Percentiles rank a stretch among this genome's conserved stretches.
phyloP scores from a whole-genome alignment of 495 filamentous ascomycete species.

The Penicillium odoratum region DNA sequence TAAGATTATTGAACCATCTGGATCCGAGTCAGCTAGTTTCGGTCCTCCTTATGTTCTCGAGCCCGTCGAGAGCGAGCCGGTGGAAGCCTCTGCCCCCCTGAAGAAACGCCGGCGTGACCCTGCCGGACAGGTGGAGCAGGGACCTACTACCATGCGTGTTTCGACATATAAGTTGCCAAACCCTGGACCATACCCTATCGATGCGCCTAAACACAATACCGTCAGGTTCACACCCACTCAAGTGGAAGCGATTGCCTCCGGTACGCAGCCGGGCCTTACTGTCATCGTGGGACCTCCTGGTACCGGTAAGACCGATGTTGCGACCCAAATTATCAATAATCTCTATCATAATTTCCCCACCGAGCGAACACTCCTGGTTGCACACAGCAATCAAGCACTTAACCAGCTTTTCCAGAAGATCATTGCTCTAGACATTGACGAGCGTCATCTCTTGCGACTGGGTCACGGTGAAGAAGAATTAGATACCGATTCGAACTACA shows the following conservation, averaged over 20 bases:
- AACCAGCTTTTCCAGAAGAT: slow-evolving; percentile 99
- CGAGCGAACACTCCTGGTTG: slow-evolving; percentile 89
- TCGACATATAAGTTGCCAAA: slow-evolving; percentile 92
- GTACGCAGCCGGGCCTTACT: slow-evolving; percentile 91
- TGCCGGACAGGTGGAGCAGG: slow-evolving; percentile 59
- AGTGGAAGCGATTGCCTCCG: slow-evolving; percentile 88
- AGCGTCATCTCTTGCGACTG: slow-evolving; percentile 87
- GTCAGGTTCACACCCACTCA: slow-evolving; percentile 91
- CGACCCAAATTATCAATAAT: slow-evolving; percentile 97
- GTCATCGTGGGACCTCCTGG: slow-evolving; percentile 94
- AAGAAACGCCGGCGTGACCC: slow-evolving; percentile 83
- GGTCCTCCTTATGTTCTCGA: slow-evolving; percentile 85
- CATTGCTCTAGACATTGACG: slow-evolving; percentile 88
- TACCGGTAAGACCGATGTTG: slow-evolving; percentile 97
- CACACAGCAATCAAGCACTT: slow-evolving; percentile 95
- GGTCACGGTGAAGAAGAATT: slow-evolving; percentile 96
- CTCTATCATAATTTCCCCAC: slow-evolving; percentile 96
- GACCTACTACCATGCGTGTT: slow-evolving; percentile 69
- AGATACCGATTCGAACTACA: slow-evolving; percentile 81
- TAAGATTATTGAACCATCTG: slow-evolving; percentile 75
- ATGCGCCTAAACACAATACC: slow-evolving; percentile 78
- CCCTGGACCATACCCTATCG: slow-evolving; percentile 86
- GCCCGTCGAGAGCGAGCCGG: slow-evolving; percentile 49
- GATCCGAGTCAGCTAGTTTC: slow-evolving; percentile 69
- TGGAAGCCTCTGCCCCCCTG: slow-evolving; percentile 50